Conservation (phyloP, 352 stramenopile genomes). For the Phytophthora parvispora region DNA sequence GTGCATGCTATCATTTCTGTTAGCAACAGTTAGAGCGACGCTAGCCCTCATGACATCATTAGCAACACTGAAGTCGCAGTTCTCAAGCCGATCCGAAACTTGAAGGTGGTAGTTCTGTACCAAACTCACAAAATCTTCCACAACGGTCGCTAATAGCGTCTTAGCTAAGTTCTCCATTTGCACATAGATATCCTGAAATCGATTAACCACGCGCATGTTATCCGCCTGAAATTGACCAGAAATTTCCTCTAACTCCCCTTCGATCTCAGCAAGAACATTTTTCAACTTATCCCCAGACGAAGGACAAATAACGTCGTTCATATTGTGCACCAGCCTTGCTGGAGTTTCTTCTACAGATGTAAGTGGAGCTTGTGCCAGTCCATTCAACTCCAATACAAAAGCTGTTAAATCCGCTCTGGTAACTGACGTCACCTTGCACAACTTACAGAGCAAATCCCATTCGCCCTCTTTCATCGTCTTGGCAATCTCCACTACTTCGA, state of each 20-base stretch:
- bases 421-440: background rate
- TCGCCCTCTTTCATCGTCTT: background rate
- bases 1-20: background rate
- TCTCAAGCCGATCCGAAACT: background rate
- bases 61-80: background rate
- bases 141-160: background rate
- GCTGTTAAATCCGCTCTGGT: background rate
- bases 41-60: background rate
- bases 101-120: background rate
- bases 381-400: background rate
- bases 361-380: background rate
- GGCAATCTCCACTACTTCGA: background rate
- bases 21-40: background rate
- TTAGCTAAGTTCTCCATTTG: background rate
- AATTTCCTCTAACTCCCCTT: background rate
- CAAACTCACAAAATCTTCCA: background rate
- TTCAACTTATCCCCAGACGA: background rate
- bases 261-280: background rate
- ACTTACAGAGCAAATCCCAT: background rate
- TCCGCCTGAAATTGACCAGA: background rate
- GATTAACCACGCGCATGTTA: background rate
- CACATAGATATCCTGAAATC: background rate
- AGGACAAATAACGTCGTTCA: background rate
- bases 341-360: background rate
- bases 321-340: background rate